Conservation (phyloP, 805 yeast species). For the Cyberlindnera petersonii region DNA sequence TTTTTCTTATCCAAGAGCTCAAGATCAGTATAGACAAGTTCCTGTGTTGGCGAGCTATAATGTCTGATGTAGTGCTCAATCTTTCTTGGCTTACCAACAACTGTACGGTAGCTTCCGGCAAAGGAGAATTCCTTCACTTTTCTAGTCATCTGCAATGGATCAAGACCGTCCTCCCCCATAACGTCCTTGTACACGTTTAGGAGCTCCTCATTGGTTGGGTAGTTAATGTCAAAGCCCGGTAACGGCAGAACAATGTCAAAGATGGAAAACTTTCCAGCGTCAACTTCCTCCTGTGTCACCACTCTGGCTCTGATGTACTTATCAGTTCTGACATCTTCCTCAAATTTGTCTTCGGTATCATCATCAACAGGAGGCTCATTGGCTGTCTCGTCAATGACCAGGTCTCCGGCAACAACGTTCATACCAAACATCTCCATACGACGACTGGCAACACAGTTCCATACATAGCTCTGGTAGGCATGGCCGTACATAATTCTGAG, state of each 20-base stretch:
- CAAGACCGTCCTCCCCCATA: slow-evolving; percentile 79
- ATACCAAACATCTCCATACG: slow-evolving; percentile 71
- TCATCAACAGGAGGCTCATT: too few species aligned
- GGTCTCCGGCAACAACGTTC: slow-evolving; percentile 73
- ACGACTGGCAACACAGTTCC: slow-evolving; percentile 84
- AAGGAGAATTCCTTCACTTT: slow-evolving; percentile 84
- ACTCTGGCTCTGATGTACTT: slow-evolving; percentile 64
- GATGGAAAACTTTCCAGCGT: slow-evolving; percentile 53
- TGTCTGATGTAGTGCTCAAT: slow-evolving; percentile 59
- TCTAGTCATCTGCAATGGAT: slow-evolving; percentile 82
- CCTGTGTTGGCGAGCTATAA: slow-evolving; percentile 63
- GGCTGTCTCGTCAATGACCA: slow-evolving; percentile 47
- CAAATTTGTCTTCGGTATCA: too few species aligned
- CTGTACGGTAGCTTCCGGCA: slow-evolving; percentile 81
- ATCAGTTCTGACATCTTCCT: slow-evolving; percentile 65
- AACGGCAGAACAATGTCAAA: slow-evolving; percentile 91
- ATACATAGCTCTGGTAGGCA: slow-evolving; percentile 93
- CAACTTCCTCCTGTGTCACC: slow-evolving; percentile 70
- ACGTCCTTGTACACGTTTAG: slow-evolving; percentile 58
- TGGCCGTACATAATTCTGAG: slow-evolving; percentile 93
- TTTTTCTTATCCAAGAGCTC: slow-evolving; percentile 43
- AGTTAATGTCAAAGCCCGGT: slow-evolving; percentile 90
- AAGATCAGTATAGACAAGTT: slow-evolving; percentile 75
- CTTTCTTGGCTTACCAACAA: slow-evolving; percentile 62
- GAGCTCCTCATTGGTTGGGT: slow-evolving; percentile 67